phyloP scores from a whole-genome alignment of 192 early-diverging fungal species.

The Chytriomyces sp. region DNA sequence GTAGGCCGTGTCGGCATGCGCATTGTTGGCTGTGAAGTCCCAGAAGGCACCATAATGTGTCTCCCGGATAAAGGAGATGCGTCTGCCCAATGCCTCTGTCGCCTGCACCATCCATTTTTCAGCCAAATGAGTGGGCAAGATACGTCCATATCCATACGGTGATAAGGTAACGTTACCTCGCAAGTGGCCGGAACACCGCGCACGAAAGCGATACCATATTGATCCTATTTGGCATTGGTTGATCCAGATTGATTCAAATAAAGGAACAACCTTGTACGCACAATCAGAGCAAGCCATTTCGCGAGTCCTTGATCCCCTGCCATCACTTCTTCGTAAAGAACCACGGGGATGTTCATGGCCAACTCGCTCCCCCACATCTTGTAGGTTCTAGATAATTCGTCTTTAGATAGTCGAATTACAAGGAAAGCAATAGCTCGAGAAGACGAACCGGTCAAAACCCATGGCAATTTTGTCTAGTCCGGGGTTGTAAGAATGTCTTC shows the following conservation, averaged over 20 bases:
- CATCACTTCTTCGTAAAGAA: constrained; percentile 70
- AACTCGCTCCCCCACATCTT: constrained; percentile 49
- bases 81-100: constrained; percentile 65
- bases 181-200: constrained; percentile 65
- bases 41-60: constrained; percentile 78
- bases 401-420: neutral
- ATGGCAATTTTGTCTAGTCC: constrained; percentile 34
- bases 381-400: neutral
- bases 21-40: constrained; percentile 75
- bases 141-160: too few species aligned
- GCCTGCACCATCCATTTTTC: constrained; percentile 37
- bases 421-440: neutral
- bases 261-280: neutral
- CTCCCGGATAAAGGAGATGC: constrained; percentile 75
- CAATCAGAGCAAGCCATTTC: constrained; percentile 68
- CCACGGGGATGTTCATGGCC: constrained; percentile 40
- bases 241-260: neutral
- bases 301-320: constrained; percentile 64
- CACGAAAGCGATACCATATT: constrained; percentile 76
- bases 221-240: constrained; percentile 40
- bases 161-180: constrained; percentile 13
- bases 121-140: neutral
- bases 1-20: constrained; percentile 84
- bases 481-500: constrained; percentile 67
- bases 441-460: neutral